Evolutionary conservation across 2,329 filamentous ascomycete genomes (phyloP).

Genomic region (Talaromyces sp.): DNA sequence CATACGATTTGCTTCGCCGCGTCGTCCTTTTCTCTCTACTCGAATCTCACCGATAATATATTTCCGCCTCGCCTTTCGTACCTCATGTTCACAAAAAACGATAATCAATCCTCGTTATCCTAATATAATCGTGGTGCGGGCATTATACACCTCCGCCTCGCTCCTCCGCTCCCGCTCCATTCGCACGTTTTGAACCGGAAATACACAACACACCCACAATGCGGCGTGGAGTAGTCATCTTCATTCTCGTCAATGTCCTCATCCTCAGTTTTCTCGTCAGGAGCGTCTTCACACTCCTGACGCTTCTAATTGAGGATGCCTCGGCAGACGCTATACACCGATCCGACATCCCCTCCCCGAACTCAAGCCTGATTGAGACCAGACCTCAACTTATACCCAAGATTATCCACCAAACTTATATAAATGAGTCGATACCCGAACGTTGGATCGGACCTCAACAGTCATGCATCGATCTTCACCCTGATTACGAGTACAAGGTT

Average conservation of each 20-base stretch:
- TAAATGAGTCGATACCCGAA: conserved; percentile 65
- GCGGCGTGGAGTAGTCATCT: conserved; percentile 61
- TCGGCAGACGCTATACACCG: conserved; percentile 64
- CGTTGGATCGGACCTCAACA: conserved; percentile 66
- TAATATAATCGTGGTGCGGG: neutral
- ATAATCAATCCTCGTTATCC: neutral
- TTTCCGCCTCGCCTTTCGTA: neutral
- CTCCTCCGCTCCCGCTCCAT: neutral
- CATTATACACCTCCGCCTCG: neutral
- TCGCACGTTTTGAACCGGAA: neutral
- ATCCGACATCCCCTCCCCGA: conserved; percentile 64
- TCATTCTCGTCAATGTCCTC: conserved; percentile 63
- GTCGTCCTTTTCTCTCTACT: neutral
- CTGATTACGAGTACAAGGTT: conserved; percentile 72
- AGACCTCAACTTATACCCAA: conserved; percentile 66
- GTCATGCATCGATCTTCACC: conserved; percentile 66
- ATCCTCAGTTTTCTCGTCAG: conserved; percentile 65
- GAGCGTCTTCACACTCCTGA: conserved; percentile 68
- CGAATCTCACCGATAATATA: neutral
- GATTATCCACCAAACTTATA: conserved; percentile 76
- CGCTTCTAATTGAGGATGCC: conserved; percentile 67
- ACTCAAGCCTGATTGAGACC: conserved; percentile 58
- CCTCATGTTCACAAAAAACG: neutral
- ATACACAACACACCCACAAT: conserved; percentile 40
- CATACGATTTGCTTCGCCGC: neutral